Conservation (phyloP, 2,329 filamentous ascomycete species). For the Ophiosphaerella narmari region DNA sequence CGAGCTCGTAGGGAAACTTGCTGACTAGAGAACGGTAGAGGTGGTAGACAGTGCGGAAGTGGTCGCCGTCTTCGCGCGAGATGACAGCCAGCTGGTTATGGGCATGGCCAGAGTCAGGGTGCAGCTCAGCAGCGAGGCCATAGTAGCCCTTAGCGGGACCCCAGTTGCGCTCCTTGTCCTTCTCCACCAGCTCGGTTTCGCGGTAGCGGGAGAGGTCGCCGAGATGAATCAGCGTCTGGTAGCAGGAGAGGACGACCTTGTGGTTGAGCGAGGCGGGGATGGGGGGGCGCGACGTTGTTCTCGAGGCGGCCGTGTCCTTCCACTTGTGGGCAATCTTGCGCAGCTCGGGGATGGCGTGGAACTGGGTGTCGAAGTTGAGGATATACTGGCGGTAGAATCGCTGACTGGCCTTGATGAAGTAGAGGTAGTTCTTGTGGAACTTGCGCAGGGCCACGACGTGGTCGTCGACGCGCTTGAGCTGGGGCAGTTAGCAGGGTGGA, state of each 20-base stretch:
- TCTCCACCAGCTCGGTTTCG: constrained; percentile 69
- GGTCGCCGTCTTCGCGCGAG: constrained; percentile 74
- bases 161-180: constrained; percentile 73
- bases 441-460: constrained; percentile 71
- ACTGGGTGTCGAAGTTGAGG: constrained; percentile 70
- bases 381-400: constrained; percentile 88
- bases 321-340: constrained; percentile 58
- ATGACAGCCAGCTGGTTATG: constrained; percentile 93
- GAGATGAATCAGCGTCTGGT: constrained; percentile 81
- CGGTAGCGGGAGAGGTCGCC: constrained; percentile 92
- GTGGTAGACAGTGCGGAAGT: constrained; percentile 85
- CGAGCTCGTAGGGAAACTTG: constrained; percentile 73
- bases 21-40: constrained; percentile 83
- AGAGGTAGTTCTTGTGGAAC: constrained; percentile 77
- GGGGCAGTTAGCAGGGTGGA: constrained; percentile 9
- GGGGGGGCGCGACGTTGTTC: constrained; percentile 30
- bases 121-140: constrained; percentile 75
- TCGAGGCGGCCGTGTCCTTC: constrained; percentile 41
- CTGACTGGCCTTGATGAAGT: constrained; percentile 85
- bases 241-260: constrained; percentile 74
- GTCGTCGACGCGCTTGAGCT: constrained; percentile 57
- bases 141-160: constrained; percentile 85
- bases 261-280: constrained; percentile 57
- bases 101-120: constrained; percentile 77
- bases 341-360: constrained; percentile 62